Evolutionary conservation across 352 stramenopile species (phyloP).

Genomic region (Saprolegnia parasitica): DNA sequence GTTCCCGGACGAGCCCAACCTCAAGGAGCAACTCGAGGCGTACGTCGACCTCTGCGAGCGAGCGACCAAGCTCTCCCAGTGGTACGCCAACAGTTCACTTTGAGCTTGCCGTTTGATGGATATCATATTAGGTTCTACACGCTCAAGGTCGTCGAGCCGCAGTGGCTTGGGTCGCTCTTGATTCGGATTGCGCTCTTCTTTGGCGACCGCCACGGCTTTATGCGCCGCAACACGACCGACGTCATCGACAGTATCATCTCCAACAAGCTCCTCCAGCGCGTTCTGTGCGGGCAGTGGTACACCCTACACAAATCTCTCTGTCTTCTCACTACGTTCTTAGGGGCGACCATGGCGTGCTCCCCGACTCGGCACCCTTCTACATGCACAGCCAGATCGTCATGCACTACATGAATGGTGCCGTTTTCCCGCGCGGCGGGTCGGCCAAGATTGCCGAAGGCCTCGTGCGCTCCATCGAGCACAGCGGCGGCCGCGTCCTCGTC

Average conservation of each 20-base stretch:
- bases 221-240: slow-evolving; percentile 30
- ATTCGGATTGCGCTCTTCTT: slow-evolving; percentile 30
- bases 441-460: slow-evolving; percentile 31
- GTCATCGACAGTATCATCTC: slow-evolving; percentile 30
- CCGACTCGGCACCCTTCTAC: slow-evolving; percentile 33
- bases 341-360: slow-evolving; percentile 30
- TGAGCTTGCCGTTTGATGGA: background rate
- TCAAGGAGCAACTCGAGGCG: slow-evolving; percentile 31
- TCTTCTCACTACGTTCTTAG: background rate
- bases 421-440: slow-evolving; percentile 31
- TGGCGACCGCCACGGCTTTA: background rate
- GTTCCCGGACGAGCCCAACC: slow-evolving; percentile 32
- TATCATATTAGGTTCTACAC: background rate
- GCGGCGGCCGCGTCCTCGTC: slow-evolving; percentile 30
- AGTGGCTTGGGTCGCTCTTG: slow-evolving; percentile 7
- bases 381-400: slow-evolving; percentile 33
- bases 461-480: slow-evolving; percentile 25
- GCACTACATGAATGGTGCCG: slow-evolving; percentile 32
- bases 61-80: slow-evolving; percentile 6
- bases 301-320: background rate
- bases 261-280: slow-evolving; percentile 32
- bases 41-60: slow-evolving; percentile 29
- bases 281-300: slow-evolving; percentile 33
- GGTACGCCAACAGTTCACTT: background rate
- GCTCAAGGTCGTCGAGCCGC: slow-evolving; percentile 13